Conservation (phyloP, 148 eudicot species). For the Chenopodium suecicum region DNA sequence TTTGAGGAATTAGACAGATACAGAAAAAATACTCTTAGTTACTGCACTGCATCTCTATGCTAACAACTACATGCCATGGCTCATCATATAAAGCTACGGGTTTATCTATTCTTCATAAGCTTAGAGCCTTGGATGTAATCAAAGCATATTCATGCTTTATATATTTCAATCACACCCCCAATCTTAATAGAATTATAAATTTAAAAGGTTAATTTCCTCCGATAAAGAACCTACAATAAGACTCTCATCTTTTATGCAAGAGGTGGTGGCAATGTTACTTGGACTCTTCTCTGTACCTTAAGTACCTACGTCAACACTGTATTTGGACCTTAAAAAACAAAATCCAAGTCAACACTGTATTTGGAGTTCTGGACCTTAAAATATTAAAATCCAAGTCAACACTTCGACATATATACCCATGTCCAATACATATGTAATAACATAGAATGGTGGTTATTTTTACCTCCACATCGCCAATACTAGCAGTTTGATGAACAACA, state of each 20-base stretch:
- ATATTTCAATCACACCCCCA: neutral
- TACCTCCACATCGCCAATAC: slow-evolving; percentile 92
- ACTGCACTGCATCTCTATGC: no score
- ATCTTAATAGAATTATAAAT: neutral
- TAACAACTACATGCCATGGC: neutral
- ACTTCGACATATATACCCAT: neutral
- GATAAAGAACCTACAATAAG: neutral
- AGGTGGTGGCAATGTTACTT: neutral
- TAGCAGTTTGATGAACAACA: slow-evolving; percentile 90
- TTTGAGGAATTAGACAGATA: no score
- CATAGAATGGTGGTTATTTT: neutral
- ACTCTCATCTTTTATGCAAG: neutral
- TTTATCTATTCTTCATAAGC: neutral
- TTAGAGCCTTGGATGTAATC: neutral
- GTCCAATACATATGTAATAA: neutral
- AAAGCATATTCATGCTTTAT: neutral
- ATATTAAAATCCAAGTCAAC: neutral
- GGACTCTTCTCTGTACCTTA: neutral
- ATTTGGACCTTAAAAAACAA: neutral
- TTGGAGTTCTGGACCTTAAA: no score
- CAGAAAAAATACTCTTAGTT: no score
- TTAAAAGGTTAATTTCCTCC: neutral
- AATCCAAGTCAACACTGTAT: neutral
- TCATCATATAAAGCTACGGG: neutral
- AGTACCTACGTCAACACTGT: neutral